These are phyloP conservation scores for Annulohypoxylon maeteangense DNA, from an alignment of 495 filamentous ascomycete genomes.

Conservation along the genomic window DNA sequence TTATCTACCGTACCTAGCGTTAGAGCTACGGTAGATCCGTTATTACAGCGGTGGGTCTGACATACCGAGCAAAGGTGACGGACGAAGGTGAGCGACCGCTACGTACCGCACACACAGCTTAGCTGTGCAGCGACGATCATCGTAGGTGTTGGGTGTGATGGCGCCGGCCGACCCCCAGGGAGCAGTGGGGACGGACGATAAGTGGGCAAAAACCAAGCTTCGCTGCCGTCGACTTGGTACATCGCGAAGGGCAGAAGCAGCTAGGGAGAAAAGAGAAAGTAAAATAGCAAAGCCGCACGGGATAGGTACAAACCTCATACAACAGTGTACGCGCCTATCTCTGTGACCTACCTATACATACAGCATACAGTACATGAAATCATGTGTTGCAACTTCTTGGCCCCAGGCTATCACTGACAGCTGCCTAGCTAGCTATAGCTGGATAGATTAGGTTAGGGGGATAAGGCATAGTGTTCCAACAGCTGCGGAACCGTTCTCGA, in stretches of 20 bases:
- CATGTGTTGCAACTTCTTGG: constrained; percentile 42
- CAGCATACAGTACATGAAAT: no score
- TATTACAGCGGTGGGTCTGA: constrained; percentile 18
- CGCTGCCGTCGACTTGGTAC: constrained; percentile 15
- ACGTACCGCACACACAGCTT: constrained; percentile 33
- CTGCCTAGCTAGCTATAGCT: constrained; percentile 46
- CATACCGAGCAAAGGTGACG: constrained; percentile 44
- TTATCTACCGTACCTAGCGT: constrained; percentile 39
- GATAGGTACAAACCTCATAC: constrained; percentile 20
- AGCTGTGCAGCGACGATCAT: constrained; percentile 40
- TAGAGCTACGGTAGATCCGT: constrained; percentile 37
- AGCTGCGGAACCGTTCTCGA: constrained; percentile 11
- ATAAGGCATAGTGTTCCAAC: constrained; percentile 5
- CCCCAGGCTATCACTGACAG: constrained; percentile 36
- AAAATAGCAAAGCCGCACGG: constrained; percentile 17
- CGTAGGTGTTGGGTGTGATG: constrained; percentile 22
- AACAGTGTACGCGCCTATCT: constrained; percentile 1
- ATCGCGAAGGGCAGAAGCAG: constrained; percentile 13
- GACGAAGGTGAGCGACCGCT: constrained; percentile 33
- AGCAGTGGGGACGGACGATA: constrained; percentile 35
- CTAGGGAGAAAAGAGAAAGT: constrained; percentile 42
- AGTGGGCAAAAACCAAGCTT: constrained; percentile 39
- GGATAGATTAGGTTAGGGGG: constrained; percentile 36
- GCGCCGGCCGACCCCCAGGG: constrained; percentile 12
- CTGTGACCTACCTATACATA: constrained; percentile 20